Percentiles rank a stretch among this genome's conserved stretches.
phyloP scores from a whole-genome alignment of 176 grass and related monocot species.

The Musa beccarii region DNA sequence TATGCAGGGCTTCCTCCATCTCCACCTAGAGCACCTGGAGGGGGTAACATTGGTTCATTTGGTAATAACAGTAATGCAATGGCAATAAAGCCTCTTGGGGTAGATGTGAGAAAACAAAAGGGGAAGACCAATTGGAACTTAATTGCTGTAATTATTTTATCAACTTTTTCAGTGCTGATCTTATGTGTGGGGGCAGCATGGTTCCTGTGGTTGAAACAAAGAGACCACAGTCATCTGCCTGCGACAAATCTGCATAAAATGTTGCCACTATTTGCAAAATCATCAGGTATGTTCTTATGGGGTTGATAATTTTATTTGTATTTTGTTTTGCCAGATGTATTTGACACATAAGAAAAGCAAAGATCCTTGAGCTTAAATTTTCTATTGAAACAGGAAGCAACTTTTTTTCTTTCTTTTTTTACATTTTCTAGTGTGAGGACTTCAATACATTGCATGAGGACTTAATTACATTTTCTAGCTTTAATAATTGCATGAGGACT shows the following conservation, averaged over 20 bases:
- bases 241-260: slow-evolving; percentile 39
- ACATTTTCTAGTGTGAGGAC: no score
- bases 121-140: slow-evolving; percentile 57
- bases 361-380: not conserved
- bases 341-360: not conserved
- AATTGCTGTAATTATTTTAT: slow-evolving; percentile 61
- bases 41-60: slow-evolving; percentile 33
- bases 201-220: slow-evolving; percentile 52
- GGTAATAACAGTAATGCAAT: slow-evolving; percentile 53
- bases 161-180: slow-evolving; percentile 55
- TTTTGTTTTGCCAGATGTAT: not conserved
- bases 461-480: no score
- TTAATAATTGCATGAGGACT: no score
- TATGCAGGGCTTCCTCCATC: slow-evolving; percentile 84
- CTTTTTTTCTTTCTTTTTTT: no score
- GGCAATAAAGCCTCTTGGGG: slow-evolving; percentile 79
- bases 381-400: no score
- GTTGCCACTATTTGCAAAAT: slow-evolving; percentile 49
- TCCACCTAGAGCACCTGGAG: slow-evolving; percentile 51
- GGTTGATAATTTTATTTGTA: not conserved
- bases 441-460: no score
- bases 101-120: slow-evolving; percentile 42
- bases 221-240: slow-evolving; percentile 28
- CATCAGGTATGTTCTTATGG: slow-evolving; percentile 53
- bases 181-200: slow-evolving; percentile 57